phyloP scores from a whole-genome alignment of 768 basidiomycete genomes.

The Steccherinum ochraceum region DNA sequence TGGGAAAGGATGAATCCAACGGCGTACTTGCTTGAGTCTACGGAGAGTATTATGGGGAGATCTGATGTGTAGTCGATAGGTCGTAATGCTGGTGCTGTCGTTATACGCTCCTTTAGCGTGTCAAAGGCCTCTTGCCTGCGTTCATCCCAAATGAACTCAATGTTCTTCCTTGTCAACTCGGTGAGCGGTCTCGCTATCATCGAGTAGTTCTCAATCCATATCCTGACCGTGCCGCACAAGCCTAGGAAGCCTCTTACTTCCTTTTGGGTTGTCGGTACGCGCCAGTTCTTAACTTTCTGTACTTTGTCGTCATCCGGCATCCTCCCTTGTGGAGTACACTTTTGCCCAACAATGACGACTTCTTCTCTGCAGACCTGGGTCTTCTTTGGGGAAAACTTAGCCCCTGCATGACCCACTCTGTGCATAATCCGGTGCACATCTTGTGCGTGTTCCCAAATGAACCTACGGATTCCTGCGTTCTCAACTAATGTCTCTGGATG shows the following conservation, averaged over 20 bases:
- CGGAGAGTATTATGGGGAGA: constrained; percentile 26
- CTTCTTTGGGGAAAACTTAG: constrained; percentile 10
- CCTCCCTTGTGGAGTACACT: constrained; percentile 8
- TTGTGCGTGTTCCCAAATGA: constrained; percentile 16
- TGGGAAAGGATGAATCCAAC: constrained; percentile 35
- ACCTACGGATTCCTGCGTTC: constrained; percentile 12
- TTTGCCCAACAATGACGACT: constrained; percentile 7
- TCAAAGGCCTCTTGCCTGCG: constrained; percentile 23
- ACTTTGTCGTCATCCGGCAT: constrained; percentile 8
- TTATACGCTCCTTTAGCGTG: constrained; percentile 21
- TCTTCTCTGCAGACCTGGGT: constrained; percentile 1
- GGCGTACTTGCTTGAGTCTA: constrained; percentile 30
- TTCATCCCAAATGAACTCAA: constrained; percentile 25
- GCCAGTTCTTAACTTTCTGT: constrained; percentile 10
- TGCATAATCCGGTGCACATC: constrained; percentile 16
- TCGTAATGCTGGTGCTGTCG: constrained; percentile 20
- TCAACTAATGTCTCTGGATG: constrained; percentile 4
- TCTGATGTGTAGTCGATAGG: constrained; percentile 27
- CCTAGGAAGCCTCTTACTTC: constrained; percentile 16
- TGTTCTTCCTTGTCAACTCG: constrained; percentile 14
- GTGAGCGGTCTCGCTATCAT: constrained; percentile 5
- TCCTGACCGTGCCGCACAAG: constrained; percentile 10
- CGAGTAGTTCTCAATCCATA: constrained; percentile 15
- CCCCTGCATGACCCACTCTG: constrained; percentile 8
- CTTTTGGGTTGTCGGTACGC: constrained; percentile 1